Evolutionary conservation across 2,329 filamentous ascomycete genomes (phyloP), one percentile per base, ranked within the genome.

Genomic region (Colletotrichum simmondsii): DNA sequence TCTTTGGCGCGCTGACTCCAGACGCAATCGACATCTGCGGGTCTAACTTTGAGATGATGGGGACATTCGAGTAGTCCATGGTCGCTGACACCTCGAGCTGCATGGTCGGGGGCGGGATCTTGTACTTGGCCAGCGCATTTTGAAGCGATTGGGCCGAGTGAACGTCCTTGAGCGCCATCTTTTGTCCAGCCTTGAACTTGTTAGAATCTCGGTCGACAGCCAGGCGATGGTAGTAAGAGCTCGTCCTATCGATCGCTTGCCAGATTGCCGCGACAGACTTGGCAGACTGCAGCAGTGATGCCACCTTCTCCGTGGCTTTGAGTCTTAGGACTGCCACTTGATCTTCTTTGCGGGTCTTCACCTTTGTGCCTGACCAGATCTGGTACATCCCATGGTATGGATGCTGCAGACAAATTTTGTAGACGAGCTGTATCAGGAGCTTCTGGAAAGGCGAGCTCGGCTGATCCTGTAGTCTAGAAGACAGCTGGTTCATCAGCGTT

Each of bases 311-410:
- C 1, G 95, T 95, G 16, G 95, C 95, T 74, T 87, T 88, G 77
- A 93, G 91, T 61, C 97, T 92, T 5, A 93, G 92, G 24, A 92
- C 85, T 1, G 94, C 93, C 4, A 93, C 89, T 53, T 93, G 90
- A 76, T 98, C 96, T 76, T 93, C 92, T 65, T 87, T 87, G 77
- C 92, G 91, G 63, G 88, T 89, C 72, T 91, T 92, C 65, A 89
- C 91, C 77, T 92, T 93, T 57, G 90, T 92, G 26, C 93, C 92
- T 2, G 95, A 94, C 86, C 96, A 98, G 54, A 99, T 94, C 77
- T 98, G 95, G 80, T 99, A 97, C 92, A 98, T 96, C 61, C 95
- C 95, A 80, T 99, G 97, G 81, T 95, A 98, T 0, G 97, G 97
- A 82, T 99, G 97, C 70, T 99, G 95, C 12, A 90, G 87, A 79